Conservation (phyloP, 257 asterid genomes). For the Scutellaria galericulata region DNA sequence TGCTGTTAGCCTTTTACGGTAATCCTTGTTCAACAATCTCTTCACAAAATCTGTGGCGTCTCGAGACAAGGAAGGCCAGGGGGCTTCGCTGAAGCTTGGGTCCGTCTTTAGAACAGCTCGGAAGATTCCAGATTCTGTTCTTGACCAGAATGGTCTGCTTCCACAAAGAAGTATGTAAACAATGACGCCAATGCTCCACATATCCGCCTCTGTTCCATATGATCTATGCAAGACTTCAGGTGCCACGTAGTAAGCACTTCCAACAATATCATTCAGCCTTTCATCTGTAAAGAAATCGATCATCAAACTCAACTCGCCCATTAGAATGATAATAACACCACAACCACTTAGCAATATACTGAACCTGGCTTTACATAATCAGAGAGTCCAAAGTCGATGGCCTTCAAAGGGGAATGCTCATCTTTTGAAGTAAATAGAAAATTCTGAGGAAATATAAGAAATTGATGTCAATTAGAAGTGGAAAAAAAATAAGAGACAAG, state of each 20-base stretch:
- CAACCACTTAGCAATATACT: conserved; percentile 12
- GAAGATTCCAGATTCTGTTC: conserved; percentile 79
- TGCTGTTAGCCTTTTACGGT: conserved; percentile 85
- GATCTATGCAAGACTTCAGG: conserved; percentile 90
- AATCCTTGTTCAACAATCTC: conserved; percentile 82
- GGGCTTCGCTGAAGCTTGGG: conserved; percentile 68
- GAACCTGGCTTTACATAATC: conserved; percentile 94
- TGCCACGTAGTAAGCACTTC: conserved; percentile 88
- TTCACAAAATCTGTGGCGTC: conserved; percentile 89
- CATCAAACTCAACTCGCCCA: conserved; percentile 19
- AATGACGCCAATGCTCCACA: conserved; percentile 97
- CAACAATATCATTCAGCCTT: conserved; percentile 90
- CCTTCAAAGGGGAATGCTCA: conserved; percentile 76
- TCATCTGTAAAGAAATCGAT: conserved; percentile 54
- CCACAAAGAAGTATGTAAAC: conserved; percentile 90
- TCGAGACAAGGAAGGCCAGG: conserved; percentile 82
- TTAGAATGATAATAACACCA: conserved; percentile 11
- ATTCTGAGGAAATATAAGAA: conserved; percentile 57
- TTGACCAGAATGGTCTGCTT: conserved; percentile 83
- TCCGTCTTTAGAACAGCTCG: conserved; percentile 62
- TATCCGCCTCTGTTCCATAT: conserved; percentile 92
- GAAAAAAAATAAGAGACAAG: conserved; percentile 11
- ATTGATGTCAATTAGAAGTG: conserved; percentile 17
- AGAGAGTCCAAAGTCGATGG: conserved; percentile 92
- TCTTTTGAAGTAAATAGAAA: conserved; percentile 80